A percentile compares a stretch with the other conserved stretches of the same genome.
These are phyloP conservation scores for Cryptococcus neoformans DNA, from an alignment of 1,284 basidiomycete species.

Conservation along the genomic window DNA sequence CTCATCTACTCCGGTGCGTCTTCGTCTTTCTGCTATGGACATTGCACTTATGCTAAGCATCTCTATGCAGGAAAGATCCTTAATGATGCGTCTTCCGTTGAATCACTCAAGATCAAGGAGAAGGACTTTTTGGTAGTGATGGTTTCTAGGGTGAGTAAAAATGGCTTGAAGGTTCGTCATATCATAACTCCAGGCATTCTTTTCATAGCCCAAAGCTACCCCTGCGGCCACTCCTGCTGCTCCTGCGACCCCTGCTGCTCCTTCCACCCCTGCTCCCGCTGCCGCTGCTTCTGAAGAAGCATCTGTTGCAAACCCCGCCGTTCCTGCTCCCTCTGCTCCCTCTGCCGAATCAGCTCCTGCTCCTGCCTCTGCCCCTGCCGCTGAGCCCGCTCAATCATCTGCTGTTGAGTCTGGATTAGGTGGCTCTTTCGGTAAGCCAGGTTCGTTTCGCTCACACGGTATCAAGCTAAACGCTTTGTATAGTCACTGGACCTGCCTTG, in stretches of 20 bases:
- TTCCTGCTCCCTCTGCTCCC: conserved; percentile 42
- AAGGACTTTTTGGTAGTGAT: conserved; percentile 99
- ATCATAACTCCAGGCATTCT: not conserved
- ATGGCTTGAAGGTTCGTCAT: too few relatives aligned
- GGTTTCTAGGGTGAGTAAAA: conserved; percentile 79
- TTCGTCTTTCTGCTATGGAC: not conserved
- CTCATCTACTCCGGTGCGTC: conserved; percentile 85
- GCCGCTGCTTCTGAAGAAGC: conserved; percentile 38
- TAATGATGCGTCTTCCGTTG: conserved; percentile 81
- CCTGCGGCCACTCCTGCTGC: conserved; percentile 47
- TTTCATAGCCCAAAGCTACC: conserved; percentile 46
- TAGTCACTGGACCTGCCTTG: conserved; percentile 68
- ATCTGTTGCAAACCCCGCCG: conserved; percentile 30
- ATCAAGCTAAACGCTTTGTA: conserved; percentile 1
- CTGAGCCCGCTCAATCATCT: conserved; percentile 18
- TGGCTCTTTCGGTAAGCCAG: conserved; percentile 29
- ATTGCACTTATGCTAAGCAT: not conserved
- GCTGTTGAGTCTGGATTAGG: conserved; percentile 38
- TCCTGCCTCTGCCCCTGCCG: conserved; percentile 40
- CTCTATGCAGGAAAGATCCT: conserved; percentile 77
- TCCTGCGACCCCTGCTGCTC: conserved; percentile 34
- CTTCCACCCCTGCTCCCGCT: conserved; percentile 41
- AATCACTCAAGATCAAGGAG: conserved; percentile 90
- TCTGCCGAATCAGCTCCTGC: conserved; percentile 35
- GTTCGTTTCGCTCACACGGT: not conserved